These are phyloP conservation scores for Hypomyces rosellus DNA, from an alignment of 2,329 filamentous ascomycete genomes.

Conservation along the genomic window DNA sequence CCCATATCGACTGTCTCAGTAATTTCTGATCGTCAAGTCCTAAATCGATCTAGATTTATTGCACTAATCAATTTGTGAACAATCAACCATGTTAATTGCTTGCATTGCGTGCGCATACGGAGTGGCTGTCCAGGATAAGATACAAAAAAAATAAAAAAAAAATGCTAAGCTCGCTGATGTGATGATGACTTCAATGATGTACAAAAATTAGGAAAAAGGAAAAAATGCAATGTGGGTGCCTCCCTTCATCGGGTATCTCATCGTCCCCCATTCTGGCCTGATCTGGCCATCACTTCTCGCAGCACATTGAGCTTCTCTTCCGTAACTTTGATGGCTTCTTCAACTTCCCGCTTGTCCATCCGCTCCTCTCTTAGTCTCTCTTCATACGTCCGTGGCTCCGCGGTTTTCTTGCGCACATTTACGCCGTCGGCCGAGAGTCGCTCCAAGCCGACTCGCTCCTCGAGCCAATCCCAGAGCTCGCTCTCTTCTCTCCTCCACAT, in stretches of 20 bases:
- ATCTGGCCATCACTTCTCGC: slow-evolving; percentile 61
- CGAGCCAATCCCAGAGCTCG: slow-evolving; percentile 88
- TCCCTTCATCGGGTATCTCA: neutral
- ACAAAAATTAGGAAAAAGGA: neutral
- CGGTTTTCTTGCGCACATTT: slow-evolving; percentile 37
- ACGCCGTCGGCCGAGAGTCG: slow-evolving; percentile 35
- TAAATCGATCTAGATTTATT: no score
- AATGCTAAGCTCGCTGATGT: slow-evolving; percentile 2
- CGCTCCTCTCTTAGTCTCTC: slow-evolving; percentile 52
- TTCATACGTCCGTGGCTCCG: slow-evolving; percentile 51
- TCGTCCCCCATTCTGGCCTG: slow-evolving; percentile 15
- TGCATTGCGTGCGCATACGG: no score
- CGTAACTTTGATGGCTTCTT: slow-evolving; percentile 76
- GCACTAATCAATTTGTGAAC: no score
- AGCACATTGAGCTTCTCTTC: slow-evolving; percentile 76
- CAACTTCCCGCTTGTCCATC: slow-evolving; percentile 68
- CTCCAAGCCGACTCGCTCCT: slow-evolving; percentile 75
- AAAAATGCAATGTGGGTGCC: neutral
- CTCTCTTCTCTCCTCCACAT: slow-evolving; percentile 86
- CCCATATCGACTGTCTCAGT: no score
- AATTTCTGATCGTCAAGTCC: no score
- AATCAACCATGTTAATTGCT: no score
- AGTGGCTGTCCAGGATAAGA: neutral
- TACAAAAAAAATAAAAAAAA: neutral
- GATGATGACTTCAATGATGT: neutral